These are phyloP conservation scores for Drosera capensis DNA, from an alignment of 148 eudicot genomes.

Conservation along the genomic window DNA sequence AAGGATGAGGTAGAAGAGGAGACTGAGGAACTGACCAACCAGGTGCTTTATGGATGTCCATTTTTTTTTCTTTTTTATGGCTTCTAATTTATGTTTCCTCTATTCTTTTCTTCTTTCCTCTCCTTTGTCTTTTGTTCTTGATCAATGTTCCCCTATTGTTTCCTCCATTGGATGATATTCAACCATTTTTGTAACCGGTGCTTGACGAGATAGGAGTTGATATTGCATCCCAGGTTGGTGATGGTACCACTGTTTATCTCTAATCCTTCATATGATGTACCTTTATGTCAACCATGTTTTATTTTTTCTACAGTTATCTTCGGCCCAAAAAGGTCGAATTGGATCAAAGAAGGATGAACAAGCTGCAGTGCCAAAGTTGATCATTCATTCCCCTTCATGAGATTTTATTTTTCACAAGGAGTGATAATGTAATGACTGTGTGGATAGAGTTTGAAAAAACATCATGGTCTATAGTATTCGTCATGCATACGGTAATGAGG, in stretches of 20 bases:
- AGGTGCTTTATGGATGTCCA: constrained; percentile 26
- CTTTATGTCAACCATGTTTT: background rate
- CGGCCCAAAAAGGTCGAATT: constrained; percentile 63
- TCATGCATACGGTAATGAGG: too few species aligned
- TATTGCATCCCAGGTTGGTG: constrained; percentile 66
- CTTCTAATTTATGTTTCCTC: background rate
- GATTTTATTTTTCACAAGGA: background rate
- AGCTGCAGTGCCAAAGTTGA: constrained; percentile 32
- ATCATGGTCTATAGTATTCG: too few species aligned
- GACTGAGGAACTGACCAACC: constrained; percentile 80
- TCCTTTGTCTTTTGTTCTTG: too few species aligned
- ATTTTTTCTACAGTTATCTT: constrained; percentile 38
- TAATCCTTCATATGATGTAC: background rate
- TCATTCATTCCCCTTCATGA: background rate
- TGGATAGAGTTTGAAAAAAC: background rate
- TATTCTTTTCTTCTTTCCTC: too few species aligned
- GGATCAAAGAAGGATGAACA: constrained; percentile 44
- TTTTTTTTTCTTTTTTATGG: background rate
- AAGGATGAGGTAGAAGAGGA: constrained; percentile 97
- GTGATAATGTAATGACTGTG: background rate
- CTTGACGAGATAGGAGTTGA: constrained; percentile 74
- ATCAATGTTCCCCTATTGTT: too few species aligned
- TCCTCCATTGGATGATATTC: too few species aligned
- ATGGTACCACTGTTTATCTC: background rate
- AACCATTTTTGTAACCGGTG: constrained; percentile 17